Evolutionary conservation across 768 basidiomycete genomes (phyloP).

Genomic region (Boletus tomentosulus): DNA sequence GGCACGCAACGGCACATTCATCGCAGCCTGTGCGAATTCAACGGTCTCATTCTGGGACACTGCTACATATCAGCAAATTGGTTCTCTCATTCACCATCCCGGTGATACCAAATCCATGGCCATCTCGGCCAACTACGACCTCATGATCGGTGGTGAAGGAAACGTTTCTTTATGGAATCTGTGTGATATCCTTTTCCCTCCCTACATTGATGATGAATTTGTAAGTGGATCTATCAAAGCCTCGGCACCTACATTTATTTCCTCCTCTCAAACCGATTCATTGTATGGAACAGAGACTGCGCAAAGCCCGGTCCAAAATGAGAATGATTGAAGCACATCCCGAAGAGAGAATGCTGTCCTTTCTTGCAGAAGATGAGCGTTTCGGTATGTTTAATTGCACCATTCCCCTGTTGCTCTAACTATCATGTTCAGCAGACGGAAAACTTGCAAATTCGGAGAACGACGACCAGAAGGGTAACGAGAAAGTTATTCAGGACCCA

Average conservation of each 20-base stretch:
- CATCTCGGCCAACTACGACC: constrained; percentile 5
- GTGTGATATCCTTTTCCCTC: background rate
- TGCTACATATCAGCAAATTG: background rate
- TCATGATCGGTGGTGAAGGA: background rate
- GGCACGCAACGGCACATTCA: background rate
- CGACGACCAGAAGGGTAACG: no score
- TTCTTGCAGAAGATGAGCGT: background rate
- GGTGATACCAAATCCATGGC: background rate
- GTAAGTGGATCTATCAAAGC: background rate
- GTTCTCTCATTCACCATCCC: background rate
- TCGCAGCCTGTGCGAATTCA: background rate
- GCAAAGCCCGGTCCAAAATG: background rate
- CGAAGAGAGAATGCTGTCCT: background rate
- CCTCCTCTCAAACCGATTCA: background rate
- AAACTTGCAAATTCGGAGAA: background rate
- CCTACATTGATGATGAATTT: background rate
- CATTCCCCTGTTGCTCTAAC: background rate
- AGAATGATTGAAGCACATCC: background rate
- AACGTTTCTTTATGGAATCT: background rate
- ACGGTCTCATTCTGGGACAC: background rate
- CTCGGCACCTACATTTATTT: background rate
- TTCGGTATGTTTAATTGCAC: background rate
- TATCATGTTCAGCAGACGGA: background rate
- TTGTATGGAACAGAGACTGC: background rate
- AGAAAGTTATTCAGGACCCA: background rate